Base-by-base conservation (phyloP, 805 yeast genomes). In the Wickerhamomyces hampshirensis region DNA sequence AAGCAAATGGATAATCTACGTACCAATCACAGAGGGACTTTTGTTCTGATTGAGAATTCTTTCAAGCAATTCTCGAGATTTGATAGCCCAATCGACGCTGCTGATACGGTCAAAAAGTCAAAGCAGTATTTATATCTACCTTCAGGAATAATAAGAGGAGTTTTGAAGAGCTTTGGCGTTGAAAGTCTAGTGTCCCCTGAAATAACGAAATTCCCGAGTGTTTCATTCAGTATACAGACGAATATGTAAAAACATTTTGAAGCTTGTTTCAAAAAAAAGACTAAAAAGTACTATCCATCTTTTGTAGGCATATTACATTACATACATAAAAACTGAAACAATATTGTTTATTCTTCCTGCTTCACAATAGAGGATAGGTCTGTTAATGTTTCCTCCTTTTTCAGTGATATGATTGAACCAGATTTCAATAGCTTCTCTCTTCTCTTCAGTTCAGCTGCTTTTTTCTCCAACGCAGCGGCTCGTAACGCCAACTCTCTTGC, bases 1-100 rank as follows among this genome's bases (percentile, higher is more conserved):
- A 91, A 88, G 59, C 96, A 84, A 56, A 85, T 93, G 68, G 97
- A 89, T 56, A 88, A 87, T 48, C 68, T 93, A 40, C 74, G 95
- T 43, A 93, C 98, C 1, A 93, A 93, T 55, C 97, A 93, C 57
- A 64, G 94, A 26, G 82, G 93, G 6, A 84, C 89, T 0, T 85
- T 77, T 58, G 91, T 87, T 18, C 66, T 86, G 30, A 75, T 85
- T 8, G 96, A 86, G 55, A 75, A 72, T 55, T 63, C 63, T 36
- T 82, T 80, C 62, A 69, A 69, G 37, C 65, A 73, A 34, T 70
- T 84, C 28, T 49, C 62, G 24, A 64, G 71, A 32, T 71, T 82
- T 69, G 60, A 66, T 46, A 68, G 72, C 30, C 55, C 69, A 12
- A 40, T 45, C 12, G 76, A 75, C 4, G 51, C 53, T 14, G 50